phyloP scores from a whole-genome alignment of 352 stramenopile genomes.

The Pythium oligandrum region DNA sequence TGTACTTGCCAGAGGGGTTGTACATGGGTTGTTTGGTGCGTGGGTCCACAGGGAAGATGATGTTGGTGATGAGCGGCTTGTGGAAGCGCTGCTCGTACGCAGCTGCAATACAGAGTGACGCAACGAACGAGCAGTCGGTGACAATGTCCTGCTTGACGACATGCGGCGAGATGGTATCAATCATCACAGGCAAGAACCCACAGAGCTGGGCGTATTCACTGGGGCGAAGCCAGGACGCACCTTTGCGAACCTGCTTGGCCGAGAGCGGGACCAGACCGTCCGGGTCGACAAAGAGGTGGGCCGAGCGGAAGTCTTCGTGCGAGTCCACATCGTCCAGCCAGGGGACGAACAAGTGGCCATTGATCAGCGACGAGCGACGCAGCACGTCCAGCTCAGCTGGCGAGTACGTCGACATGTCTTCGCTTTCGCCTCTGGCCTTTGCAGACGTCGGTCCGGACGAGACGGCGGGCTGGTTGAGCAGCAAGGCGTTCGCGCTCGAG shows the following conservation, averaged over 20 bases:
- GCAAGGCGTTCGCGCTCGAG: background rate
- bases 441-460: background rate
- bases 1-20: conserved; percentile 95
- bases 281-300: conserved; percentile 56
- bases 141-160: conserved; percentile 88
- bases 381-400: conserved; percentile 72
- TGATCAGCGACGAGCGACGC: conserved; percentile 76
- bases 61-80: conserved; percentile 91
- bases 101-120: conserved; percentile 89
- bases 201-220: conserved; percentile 50
- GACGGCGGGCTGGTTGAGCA: background rate
- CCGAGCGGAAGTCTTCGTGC: conserved; percentile 47
- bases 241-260: conserved; percentile 61
- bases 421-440: background rate
- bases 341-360: conserved; percentile 77
- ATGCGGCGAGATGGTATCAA: conserved; percentile 63
- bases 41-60: conserved; percentile 92
- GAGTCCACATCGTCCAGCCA: conserved; percentile 70
- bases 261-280: conserved; percentile 67
- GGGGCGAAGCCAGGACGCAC: conserved; percentile 59
- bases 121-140: conserved; percentile 92
- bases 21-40: conserved; percentile 54
- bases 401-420: conserved; percentile 33
- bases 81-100: conserved; percentile 90
- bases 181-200: conserved; percentile 55